Conservation (phyloP, 2,329 filamentous ascomycete genomes). For the Juglanconis juglandina region DNA sequence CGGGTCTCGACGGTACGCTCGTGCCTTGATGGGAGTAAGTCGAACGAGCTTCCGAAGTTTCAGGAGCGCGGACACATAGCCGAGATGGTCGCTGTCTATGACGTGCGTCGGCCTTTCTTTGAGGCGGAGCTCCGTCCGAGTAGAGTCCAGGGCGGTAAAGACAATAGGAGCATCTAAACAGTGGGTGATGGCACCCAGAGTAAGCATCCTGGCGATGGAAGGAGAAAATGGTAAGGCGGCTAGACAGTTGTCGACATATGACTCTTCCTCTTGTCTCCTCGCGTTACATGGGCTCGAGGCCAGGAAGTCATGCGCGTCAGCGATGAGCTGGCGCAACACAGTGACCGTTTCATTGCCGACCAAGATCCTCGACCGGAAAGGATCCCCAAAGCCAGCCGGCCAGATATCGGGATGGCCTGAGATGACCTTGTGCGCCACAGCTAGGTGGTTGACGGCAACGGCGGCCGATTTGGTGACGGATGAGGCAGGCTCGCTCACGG, state of each 20-base stretch:
- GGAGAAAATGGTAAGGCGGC: constrained; percentile 8
- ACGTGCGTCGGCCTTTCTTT: not conserved
- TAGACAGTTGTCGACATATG: not conserved
- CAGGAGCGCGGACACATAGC: not conserved
- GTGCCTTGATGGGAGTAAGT: not conserved
- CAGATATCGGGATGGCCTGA: constrained; percentile 3
- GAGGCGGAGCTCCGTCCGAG: too few relatives aligned
- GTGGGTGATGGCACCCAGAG: not conserved
- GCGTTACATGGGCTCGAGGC: not conserved
- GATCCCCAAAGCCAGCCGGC: not conserved
- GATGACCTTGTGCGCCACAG: not conserved
- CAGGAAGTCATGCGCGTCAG: not conserved
- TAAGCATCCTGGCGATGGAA: not conserved
- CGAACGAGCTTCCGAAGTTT: not conserved
- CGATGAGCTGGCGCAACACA: not conserved
- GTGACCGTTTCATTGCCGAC: not conserved
- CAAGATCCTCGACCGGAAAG: constrained; percentile 8
- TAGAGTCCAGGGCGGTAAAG: constrained; percentile 1
- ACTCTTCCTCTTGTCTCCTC: not conserved
- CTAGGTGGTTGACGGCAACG: not conserved
- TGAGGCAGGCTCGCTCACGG: not conserved
- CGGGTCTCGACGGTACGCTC: too few relatives aligned
- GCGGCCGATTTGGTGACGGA: not conserved
- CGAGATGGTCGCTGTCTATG: constrained; percentile 1
- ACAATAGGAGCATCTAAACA: constrained; percentile 7